Evolutionary conservation across 1,284 basidiomycete genomes (phyloP).

Genomic region (Ceratobasidium sp.): DNA sequence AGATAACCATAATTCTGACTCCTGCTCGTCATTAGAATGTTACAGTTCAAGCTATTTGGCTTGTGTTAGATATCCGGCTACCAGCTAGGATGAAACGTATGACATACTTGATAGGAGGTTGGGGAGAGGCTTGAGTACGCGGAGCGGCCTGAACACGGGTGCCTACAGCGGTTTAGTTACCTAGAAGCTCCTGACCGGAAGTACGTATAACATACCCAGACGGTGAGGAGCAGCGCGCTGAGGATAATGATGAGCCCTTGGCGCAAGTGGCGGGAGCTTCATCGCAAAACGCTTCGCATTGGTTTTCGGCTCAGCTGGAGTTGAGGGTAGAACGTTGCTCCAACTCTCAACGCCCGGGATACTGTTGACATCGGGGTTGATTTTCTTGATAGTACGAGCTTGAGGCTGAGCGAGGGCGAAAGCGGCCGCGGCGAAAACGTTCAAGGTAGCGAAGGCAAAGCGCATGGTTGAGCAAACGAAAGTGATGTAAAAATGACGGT

Average conservation of each 20-base stretch:
- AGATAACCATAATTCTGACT: background rate
- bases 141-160: constrained; percentile 14
- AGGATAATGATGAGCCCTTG: constrained; percentile 16
- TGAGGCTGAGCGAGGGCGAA: constrained; percentile 8
- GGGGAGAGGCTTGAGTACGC: constrained; percentile 18
- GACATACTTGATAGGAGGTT: background rate
- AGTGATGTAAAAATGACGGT: constrained; percentile 28
- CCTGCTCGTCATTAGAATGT: background rate
- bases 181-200: background rate
- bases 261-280: constrained; percentile 33
- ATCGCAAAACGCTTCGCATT: constrained; percentile 44
- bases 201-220: background rate
- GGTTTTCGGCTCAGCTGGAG: constrained; percentile 7
- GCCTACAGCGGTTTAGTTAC: background rate
- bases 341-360: background rate
- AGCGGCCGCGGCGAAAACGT: background rate
- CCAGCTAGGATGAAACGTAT: background rate
- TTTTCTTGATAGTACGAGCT: background rate
- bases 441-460: constrained; percentile 8
- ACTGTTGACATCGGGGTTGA: background rate
- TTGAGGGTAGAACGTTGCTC: background rate
- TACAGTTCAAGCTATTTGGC: background rate
- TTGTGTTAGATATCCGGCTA: no score
- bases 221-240: constrained; percentile 5
- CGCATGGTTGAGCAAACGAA: constrained; percentile 17